Base-by-base conservation (phyloP, 2,329 filamentous ascomycete species). In the Cladosporium halotolerans region DNA sequence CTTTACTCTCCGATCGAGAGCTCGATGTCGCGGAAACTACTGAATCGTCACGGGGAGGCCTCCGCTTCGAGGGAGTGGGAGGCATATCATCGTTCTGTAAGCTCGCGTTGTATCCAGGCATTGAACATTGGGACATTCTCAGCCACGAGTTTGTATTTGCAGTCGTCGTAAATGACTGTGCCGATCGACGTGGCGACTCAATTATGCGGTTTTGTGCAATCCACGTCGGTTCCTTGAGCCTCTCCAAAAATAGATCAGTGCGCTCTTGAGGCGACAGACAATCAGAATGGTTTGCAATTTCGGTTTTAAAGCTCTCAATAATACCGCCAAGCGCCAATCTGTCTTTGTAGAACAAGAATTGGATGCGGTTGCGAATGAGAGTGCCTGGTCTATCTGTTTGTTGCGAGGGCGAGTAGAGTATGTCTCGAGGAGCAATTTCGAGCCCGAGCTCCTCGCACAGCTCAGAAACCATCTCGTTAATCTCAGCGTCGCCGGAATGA, bases 371-470 rank as follows among this genome's bases (percentile, higher is more conserved):
- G 38, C 41, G 28, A 4, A 53, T 3, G 14, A 2, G 8, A 5
- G 46, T 7, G 8, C 31, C 28, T 11, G 10, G 28, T 14, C 5
- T 28, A 2, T 46, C 10, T 7, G n/a, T 23, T 9, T n/a, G n/a
- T 16, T 42, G 10, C 1, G 43, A 18, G 7, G 50, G 50, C 2
- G 44, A 46, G 34, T 19, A 46, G 2, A 4, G 8, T 2, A 1
- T 16, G 8, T 46, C 42, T 3, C 43, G 43, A 2, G 50, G 50
- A 13, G 23, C 10, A 31, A 46, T 53, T 3, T 34, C 41, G 9
- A 52, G 34, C 9, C 34, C 41, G 13, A 53, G 13, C 19, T 45
- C 42, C 13, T 53, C 28, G 11, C 43, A 34, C 23, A 53, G 38
- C n/a, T 53, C 3, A 2, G 11, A 36, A n/a, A 53, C 11, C 7